These are phyloP conservation scores for Geotrichum candidum DNA, from an alignment of 1,139 yeast species.

Conservation along the genomic window DNA sequence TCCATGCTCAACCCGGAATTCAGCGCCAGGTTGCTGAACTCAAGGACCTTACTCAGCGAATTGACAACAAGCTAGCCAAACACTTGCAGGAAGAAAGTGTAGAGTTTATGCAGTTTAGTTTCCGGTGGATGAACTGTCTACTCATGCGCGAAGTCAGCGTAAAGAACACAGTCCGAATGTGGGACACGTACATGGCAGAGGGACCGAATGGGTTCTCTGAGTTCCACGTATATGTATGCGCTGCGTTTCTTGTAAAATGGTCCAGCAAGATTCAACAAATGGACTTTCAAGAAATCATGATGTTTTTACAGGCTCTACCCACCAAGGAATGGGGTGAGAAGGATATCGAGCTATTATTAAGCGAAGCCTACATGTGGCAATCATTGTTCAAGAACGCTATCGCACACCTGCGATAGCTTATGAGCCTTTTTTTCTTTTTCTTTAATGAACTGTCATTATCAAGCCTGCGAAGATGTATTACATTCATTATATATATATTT, in stretches of 20 bases:
- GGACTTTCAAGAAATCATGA: slow-evolving; percentile 92
- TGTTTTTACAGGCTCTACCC: slow-evolving; percentile 84
- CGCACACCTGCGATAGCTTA: slow-evolving; percentile 38
- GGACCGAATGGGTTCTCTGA: slow-evolving; percentile 83
- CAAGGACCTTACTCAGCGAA: slow-evolving; percentile 68
- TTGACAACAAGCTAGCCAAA: slow-evolving; percentile 63
- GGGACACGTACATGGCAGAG: slow-evolving; percentile 95
- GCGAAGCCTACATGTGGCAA: slow-evolving; percentile 97
- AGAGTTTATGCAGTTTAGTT: slow-evolving; percentile 90
- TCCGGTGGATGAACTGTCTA: slow-evolving; percentile 98
- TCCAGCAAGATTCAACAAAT: slow-evolving; percentile 67
- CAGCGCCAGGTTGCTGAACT: slow-evolving; percentile 81
- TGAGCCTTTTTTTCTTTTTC: neutral
- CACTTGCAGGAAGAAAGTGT: slow-evolving; percentile 78
- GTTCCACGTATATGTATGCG: slow-evolving; percentile 95
- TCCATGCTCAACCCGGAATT: slow-evolving; percentile 97
- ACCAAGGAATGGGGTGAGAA: slow-evolving; percentile 80
- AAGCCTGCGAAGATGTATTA: neutral
- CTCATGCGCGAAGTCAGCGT: slow-evolving; percentile 88
- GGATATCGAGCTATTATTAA: slow-evolving; percentile 82
- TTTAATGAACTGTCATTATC: neutral
- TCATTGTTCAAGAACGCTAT: slow-evolving; percentile 81
- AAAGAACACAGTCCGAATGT: slow-evolving; percentile 78
- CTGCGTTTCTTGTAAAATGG: slow-evolving; percentile 92
- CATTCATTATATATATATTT: neutral